These are phyloP conservation scores for Fragaria iinumae DNA, from an alignment of 306 rosid species.

Conservation along the genomic window DNA sequence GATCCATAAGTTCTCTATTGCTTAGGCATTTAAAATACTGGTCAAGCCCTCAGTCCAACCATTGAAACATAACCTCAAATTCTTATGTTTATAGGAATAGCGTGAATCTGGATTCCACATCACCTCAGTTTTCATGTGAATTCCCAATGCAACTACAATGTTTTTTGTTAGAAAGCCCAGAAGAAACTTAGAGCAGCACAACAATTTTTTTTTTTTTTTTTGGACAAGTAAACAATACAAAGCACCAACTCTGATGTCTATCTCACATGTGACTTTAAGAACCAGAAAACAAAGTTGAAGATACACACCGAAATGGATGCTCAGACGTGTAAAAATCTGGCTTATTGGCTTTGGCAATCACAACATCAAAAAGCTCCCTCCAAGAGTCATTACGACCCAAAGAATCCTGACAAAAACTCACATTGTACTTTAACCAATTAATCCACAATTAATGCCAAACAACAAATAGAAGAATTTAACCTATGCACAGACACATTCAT, in stretches of 20 bases:
- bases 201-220: not conserved
- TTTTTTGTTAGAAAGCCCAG: not conserved
- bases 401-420: slow-evolving; percentile 61
- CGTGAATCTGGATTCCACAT: not conserved
- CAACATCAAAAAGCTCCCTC: slow-evolving; percentile 94
- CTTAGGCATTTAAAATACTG: not conserved
- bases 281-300: slow-evolving; percentile 17
- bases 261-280: slow-evolving; percentile 1
- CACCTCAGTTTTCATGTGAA: slow-evolving; percentile 18
- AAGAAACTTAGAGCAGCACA: slow-evolving; percentile 14
- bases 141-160: not conserved
- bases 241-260: slow-evolving; percentile 6
- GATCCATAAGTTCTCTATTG: not conserved
- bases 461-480: not conserved
- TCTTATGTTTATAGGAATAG: not conserved
- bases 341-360: slow-evolving; percentile 91
- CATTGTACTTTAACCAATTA: slow-evolving; percentile 2
- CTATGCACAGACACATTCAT: not conserved
- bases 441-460: not conserved
- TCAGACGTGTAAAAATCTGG: slow-evolving; percentile 89
- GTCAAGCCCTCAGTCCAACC: not conserved
- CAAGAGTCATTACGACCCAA: slow-evolving; percentile 64
- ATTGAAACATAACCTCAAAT: not conserved
- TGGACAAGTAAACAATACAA: slow-evolving; percentile 2
- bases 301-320: slow-evolving; percentile 91